Evolutionary conservation across 352 stramenopile species (phyloP), one percentile per base, ranked within the genome.

Genomic region (Globisporangium paddicum): DNA sequence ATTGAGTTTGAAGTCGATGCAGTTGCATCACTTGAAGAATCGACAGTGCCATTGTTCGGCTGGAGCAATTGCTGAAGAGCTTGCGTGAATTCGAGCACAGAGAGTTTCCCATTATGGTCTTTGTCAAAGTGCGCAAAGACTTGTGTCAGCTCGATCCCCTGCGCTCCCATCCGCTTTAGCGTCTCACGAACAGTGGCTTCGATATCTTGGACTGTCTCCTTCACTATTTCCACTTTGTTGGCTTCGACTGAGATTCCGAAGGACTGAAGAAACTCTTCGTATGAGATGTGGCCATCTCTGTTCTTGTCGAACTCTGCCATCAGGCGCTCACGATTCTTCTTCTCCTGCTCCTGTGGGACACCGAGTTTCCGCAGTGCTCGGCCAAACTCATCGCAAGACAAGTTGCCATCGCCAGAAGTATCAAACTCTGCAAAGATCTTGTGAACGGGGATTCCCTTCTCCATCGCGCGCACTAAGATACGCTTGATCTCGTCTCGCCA

Each of bases 221-320:
- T 41, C 1, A 87, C 54, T 16, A 78, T 66, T 35, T 89, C 76
- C 14, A 66, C 49, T 46, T 76, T 75, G 60, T 83, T 83, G 25
- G 68, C 44, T 54, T 79, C 64, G 7, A 83, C 6, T 1, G 69
- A 67, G 14, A 87, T 72, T 2, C 73, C 73, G n/a, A 93, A 49
- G 2, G 72, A 79, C 25, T 68, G 52, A 9, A 93, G 66, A 48
- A 97, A 96, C 48, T 97, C 89, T 1, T 68, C 56, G 57, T 95
- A 89, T 10, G 86, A 90, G 19, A 97, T 80, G 2, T 54, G 67
- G 0, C 80, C 83, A 46, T 93, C 72, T 18, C 69, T 63, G 48
- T 93, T 68, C 37, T 59, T 61, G 38, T 95, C 82, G 16, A 94
- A 71, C 40, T 79, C 68, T 0, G 19, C 32, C 19, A 93, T 58